Percentiles rank a stretch among this genome's conserved stretches.
Evolutionary conservation across 208 protist genomes (phyloP).

Genomic region (Crithidia thermophila): DNA sequence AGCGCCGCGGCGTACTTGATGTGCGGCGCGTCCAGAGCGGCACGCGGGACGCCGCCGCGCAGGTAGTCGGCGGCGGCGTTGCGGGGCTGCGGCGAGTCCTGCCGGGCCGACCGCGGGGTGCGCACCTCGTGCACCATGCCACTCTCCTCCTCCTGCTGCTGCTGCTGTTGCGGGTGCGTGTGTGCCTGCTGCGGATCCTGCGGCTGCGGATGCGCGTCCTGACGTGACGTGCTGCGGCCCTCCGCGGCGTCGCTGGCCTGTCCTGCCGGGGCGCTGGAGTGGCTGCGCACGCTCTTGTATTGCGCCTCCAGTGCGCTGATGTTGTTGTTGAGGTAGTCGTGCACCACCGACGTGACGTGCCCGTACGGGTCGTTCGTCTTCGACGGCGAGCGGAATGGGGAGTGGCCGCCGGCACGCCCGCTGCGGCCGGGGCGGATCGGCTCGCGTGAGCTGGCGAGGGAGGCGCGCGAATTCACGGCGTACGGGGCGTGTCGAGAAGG

Average conservation of each 20-base stretch:
- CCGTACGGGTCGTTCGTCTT: constrained; percentile 40
- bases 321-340: constrained; percentile 44
- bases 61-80: constrained; percentile 11
- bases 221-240: background rate
- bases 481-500: constrained; percentile 3
- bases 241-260: background rate
- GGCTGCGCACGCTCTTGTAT: constrained; percentile 31
- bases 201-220: background rate
- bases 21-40: constrained; percentile 26
- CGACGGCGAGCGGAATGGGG: background rate
- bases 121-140: background rate
- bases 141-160: background rate
- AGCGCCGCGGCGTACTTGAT: constrained; percentile 36
- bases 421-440: constrained; percentile 9
- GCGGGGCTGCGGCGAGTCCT: constrained; percentile 24
- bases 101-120: constrained; percentile 10
- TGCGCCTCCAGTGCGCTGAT: constrained; percentile 59
- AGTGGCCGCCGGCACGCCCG: background rate
- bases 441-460: constrained; percentile 4
- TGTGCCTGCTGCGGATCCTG: background rate
- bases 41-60: constrained; percentile 25
- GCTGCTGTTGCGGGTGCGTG: background rate
- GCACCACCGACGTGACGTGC: constrained; percentile 62
- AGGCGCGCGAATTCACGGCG: background rate
- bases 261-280: constrained; percentile 12